Evolutionary conservation across 371 early-diverging fungal genomes (phyloP).

Genomic region (Mortierella sp.): DNA sequence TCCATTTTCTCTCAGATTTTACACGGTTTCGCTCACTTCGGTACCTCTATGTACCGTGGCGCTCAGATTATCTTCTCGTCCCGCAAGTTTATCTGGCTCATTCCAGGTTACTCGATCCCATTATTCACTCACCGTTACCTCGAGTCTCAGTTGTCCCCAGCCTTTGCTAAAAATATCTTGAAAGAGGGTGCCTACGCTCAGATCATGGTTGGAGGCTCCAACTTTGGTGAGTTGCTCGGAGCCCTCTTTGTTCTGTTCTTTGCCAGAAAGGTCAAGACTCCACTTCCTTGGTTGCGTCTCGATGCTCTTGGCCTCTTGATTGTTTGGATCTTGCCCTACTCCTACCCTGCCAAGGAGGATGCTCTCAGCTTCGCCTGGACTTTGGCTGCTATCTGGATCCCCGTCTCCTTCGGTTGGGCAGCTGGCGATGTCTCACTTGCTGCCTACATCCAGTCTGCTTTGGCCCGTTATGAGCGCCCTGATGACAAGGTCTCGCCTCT

Average conservation of each 20-base stretch:
- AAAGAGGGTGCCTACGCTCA: conserved; percentile 54
- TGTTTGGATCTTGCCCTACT: conserved; percentile 57
- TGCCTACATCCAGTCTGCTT: conserved; percentile 63
- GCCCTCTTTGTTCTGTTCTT: conserved; percentile 63
- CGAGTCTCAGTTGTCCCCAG: conserved; percentile 60
- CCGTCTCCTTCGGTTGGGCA: conserved; percentile 66
- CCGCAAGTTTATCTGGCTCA: conserved; percentile 64
- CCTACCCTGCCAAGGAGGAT: conserved; percentile 20
- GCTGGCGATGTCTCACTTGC: conserved; percentile 67
- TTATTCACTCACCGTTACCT: conserved; percentile 67
- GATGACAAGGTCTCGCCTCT: conserved; percentile 60
- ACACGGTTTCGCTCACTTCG: conserved; percentile 56
- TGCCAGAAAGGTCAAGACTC: conserved; percentile 58
- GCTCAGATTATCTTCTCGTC: conserved; percentile 58
- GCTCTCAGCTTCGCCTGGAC: conserved; percentile 55
- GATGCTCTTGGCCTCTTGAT: conserved; percentile 61
- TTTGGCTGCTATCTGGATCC: conserved; percentile 59
- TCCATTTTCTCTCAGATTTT: conserved; percentile 30
- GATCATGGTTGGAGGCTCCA: conserved; percentile 64
- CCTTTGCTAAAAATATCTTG: conserved; percentile 60
- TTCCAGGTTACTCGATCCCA: conserved; percentile 65
- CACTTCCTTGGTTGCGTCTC: conserved; percentile 63
- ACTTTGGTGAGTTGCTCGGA: conserved; percentile 66
- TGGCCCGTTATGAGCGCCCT: conserved; percentile 46
- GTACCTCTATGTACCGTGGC: conserved; percentile 54